Evolutionary conservation across 1,284 basidiomycete species (phyloP), one percentile per base, ranked within the genome.

Genomic region (Sporisorium reilianum): DNA sequence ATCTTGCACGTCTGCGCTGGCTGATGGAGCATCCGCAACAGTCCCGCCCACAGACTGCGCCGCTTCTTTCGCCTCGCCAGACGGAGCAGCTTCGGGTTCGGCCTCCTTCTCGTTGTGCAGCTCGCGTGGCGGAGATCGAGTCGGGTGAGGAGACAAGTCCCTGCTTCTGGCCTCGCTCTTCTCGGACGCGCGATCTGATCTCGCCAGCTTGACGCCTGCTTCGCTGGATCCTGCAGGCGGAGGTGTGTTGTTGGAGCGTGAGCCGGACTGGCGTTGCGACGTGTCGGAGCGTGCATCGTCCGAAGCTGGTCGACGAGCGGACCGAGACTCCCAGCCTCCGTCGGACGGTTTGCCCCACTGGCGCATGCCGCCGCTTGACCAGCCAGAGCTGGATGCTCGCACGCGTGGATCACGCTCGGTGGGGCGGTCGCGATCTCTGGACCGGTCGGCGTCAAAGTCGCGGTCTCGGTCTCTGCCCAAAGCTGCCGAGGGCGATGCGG

Each of bases 271-370:
- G 40, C 63, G 64, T 36, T 64, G 56, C n/a, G 64, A 67, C 12
- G 50, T 51, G 25, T 71, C 70, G 9, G 64, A 73, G 16, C 64
- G 60, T 30, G 64, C 57, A 26, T 61, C 64, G 3, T 73, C 64
- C 9, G 70, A 73, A 0, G 60, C 58, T 38, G 70, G 57, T 5
- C 55, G 52, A 20, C 61, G 70, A 30, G 49, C 62, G n/a, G n/a
- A n/a, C n/a, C n/a, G n/a, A n/a, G n/a, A n/a, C n/a, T n/a, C n/a
- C 67, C 57, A 66, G n/a, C 59, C 59, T 40, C 44, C 60, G n/a
- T 73, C 70, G 11, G 63, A 41, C 2, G 64, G 57, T 34, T 73
- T 73, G 34, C 70, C 64, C 70, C 70, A 73, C 9, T 63, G 64
- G 2, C 70, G 55, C 64, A 73, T 73, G 5, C 64, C 57, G 25